Evolutionary conservation across 2,329 filamentous ascomycete genomes (phyloP).

Genomic region (Hymenoscyphus fructigenus): DNA sequence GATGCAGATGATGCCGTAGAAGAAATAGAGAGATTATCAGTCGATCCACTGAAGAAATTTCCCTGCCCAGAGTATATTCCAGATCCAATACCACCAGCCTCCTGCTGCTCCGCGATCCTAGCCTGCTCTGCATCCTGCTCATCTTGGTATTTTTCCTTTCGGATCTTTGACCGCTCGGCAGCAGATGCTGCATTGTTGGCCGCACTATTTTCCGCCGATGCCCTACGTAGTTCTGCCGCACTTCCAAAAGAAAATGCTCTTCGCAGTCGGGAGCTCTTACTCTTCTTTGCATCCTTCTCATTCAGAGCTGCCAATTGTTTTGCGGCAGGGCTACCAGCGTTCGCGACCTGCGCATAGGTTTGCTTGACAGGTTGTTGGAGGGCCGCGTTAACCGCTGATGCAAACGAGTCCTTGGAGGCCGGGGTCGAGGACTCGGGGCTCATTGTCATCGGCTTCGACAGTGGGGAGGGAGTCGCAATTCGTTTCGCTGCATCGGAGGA

Average conservation of each 20-base stretch:
- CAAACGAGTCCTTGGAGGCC: conserved; percentile 43
- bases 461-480: conserved; percentile 65
- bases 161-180: conserved; percentile 55
- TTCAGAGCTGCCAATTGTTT: conserved; percentile 85
- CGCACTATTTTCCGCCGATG: conserved; percentile 61
- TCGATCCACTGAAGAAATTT: conserved; percentile 84
- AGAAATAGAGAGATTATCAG: conserved; percentile 89
- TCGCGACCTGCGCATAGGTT: conserved; percentile 36
- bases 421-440: conserved; percentile 49
- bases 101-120: conserved; percentile 87
- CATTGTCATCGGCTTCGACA: conserved; percentile 70
- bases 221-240: conserved; percentile 82
- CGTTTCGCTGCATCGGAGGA: conserved; percentile 62
- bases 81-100: conserved; percentile 86
- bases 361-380: conserved; percentile 34
- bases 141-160: conserved; percentile 58
- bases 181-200: conserved; percentile 33
- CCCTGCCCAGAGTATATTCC: conserved; percentile 89
- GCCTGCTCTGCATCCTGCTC: conserved; percentile 85
- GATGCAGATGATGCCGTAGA: conserved; percentile 88
- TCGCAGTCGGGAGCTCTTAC: conserved; percentile 81
- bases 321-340: conserved; percentile 60
- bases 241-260: conserved; percentile 97
- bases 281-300: conserved; percentile 76
- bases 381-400: conserved; percentile 38